Evolutionary conservation across 1,284 basidiomycete species (phyloP).

Genomic region (Sporisorium graminicola): DNA sequence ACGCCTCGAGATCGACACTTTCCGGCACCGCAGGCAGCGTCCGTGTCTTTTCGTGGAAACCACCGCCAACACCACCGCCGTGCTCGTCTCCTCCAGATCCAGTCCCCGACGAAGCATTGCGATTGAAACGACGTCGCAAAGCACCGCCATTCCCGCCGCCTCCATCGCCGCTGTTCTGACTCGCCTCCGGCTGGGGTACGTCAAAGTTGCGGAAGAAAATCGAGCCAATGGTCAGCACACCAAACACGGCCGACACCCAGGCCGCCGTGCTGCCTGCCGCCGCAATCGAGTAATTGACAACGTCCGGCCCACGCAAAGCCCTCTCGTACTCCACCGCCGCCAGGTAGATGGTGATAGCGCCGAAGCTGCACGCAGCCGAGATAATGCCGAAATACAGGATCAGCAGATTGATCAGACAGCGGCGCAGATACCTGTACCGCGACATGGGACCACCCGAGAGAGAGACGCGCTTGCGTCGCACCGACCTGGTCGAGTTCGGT

Average conservation of each 20-base stretch:
- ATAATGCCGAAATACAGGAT: slow-evolving; percentile 59
- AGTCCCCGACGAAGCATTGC: slow-evolving; percentile 18
- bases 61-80: background rate
- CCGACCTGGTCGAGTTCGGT: background rate
- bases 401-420: slow-evolving; percentile 56
- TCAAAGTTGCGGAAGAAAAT: slow-evolving; percentile 56
- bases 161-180: slow-evolving; percentile 24
- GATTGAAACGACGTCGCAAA: slow-evolving; percentile 10
- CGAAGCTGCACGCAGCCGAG: slow-evolving; percentile 46
- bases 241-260: slow-evolving; percentile 52
- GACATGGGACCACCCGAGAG: slow-evolving; percentile 30
- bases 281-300: slow-evolving; percentile 6
- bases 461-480: slow-evolving; percentile 24
- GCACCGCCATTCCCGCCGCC: slow-evolving; percentile 1
- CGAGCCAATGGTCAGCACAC: slow-evolving; percentile 45
- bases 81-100: slow-evolving; percentile 9
- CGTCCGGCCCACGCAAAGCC: slow-evolving; percentile 26
- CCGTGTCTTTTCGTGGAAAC: slow-evolving; percentile 35
- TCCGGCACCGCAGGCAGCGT: slow-evolving; percentile 61
- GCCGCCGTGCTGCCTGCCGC: slow-evolving; percentile 19
- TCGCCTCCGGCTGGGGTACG: slow-evolving; percentile 28
- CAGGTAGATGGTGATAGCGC: slow-evolving; percentile 37
- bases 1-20: slow-evolving; percentile 52
- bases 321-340: slow-evolving; percentile 44
- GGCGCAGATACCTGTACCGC: slow-evolving; percentile 53